These are phyloP conservation scores for Hypoxylon sp. DNA, from an alignment of 2,329 filamentous ascomycete species.

Conservation along the genomic window DNA sequence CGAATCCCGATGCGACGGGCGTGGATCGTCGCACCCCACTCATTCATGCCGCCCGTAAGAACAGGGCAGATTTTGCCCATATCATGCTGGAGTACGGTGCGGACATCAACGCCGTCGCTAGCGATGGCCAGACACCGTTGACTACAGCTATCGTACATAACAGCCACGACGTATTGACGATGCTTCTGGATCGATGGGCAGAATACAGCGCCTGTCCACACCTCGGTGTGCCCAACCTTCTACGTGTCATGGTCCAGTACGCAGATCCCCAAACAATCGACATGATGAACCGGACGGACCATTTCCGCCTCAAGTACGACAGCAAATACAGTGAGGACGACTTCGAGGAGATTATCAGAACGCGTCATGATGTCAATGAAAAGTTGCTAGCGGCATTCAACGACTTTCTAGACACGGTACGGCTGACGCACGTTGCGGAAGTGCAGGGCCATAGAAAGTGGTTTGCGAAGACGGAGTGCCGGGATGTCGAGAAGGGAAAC, in stretches of 20 bases:
- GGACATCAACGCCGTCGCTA: constrained; percentile 49
- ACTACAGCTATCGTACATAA: constrained; percentile 52
- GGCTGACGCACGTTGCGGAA: too few relatives aligned
- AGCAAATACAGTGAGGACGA: constrained; percentile 40
- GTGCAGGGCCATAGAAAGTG: too few relatives aligned
- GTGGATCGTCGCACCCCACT: constrained; percentile 50
- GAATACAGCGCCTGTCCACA: constrained; percentile 52
- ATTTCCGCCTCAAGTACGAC: constrained; percentile 46
- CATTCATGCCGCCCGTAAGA: constrained; percentile 49
- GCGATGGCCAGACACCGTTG: constrained; percentile 48
- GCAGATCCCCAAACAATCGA: constrained; percentile 48
- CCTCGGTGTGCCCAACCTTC: constrained; percentile 48
- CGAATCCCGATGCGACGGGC: constrained; percentile 46
- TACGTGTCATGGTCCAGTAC: constrained; percentile 47
- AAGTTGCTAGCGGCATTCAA: constrained; percentile 5
- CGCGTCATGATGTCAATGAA: constrained; percentile 22
- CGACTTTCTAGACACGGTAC: background rate
- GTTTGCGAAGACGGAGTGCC: too few relatives aligned
- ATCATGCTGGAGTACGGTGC: constrained; percentile 53
- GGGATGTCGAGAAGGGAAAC: too few relatives aligned
- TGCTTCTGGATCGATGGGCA: constrained; percentile 52
- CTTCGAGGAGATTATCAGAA: constrained; percentile 16
- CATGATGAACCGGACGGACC: constrained; percentile 45
- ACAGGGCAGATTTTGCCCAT: constrained; percentile 49
- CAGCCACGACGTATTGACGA: constrained; percentile 50